Base-by-base conservation (phyloP, 805 yeast genomes). In the Kodamaea nitidulidarum region DNA sequence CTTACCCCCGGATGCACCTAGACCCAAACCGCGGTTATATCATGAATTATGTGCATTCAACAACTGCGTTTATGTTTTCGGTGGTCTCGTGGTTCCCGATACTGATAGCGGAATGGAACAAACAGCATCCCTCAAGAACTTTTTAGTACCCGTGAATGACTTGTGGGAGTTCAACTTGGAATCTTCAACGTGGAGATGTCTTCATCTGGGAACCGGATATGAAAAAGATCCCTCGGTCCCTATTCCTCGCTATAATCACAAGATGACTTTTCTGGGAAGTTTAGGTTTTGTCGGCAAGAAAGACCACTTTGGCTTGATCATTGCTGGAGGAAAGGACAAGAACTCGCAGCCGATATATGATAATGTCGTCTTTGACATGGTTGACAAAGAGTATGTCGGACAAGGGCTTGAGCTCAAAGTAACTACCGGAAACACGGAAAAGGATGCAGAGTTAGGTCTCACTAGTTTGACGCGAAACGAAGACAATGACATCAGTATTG, bases 111-210 rank as follows among this genome's bases (percentile, higher is more conserved):
- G 18, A 4, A 35, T 31, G 24, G 40, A 40, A 11, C 28, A 10
- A 25, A 7, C 35, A 7, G 22, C 22, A 28, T 17, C 26, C 22
- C 25, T 34, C 27, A 38, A 28, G 20, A 36, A 36, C 26, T 46
- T 46, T 22, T 52, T 67, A 24, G 54, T 54, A 4, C 76, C 85
- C 0, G 55, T 72, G 4, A 80, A 80, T 49, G 93, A 85, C 48
- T 57, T 82, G 17, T 85, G 93, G 91, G 72, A 73, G 48, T 77
- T 81, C 47, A 74, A 80, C 53, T 55, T 80, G 29, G 69, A 66
- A 27, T 60, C 73, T 3, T 67, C 64, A 37, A 55, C 56, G 8
- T 84, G 93, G 91, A 52, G 53, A 1, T 67, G 77, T 35, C 51
- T 81, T 2, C 69, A 67, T 35, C 69, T 67, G 43, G 58, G 58